Evolutionary conservation across 345 rosid species (phyloP).

Genomic region (Eutrema yunnanense): DNA sequence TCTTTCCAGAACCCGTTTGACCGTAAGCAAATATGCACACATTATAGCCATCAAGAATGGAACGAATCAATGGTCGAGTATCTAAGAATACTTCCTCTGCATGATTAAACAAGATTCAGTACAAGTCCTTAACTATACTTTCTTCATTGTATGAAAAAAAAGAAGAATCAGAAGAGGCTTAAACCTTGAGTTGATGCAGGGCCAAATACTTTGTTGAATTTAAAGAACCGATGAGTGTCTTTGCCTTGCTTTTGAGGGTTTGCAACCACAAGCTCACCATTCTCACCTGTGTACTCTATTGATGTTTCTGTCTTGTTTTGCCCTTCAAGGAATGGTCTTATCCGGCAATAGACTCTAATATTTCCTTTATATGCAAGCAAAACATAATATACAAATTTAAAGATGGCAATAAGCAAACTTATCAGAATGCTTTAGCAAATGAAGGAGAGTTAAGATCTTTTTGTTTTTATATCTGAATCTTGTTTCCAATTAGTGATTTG

Average conservation of each 20-base stretch:
- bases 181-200: constrained; percentile 75
- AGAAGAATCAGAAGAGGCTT: not conserved
- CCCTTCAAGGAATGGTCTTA: constrained; percentile 76
- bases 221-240: constrained; percentile 60
- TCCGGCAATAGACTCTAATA: constrained; percentile 84
- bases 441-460: no score
- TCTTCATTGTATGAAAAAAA: not conserved
- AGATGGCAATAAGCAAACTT: not conserved
- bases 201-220: constrained; percentile 79
- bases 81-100: constrained; percentile 79
- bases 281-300: constrained; percentile 67
- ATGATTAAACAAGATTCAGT: not conserved
- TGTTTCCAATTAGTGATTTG: no score
- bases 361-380: constrained; percentile 42
- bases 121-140: not conserved
- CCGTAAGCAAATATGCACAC: constrained; percentile 94
- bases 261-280: constrained; percentile 70
- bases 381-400: not conserved
- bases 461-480: no score
- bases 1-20: constrained; percentile 92
- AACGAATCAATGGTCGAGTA: constrained; percentile 73
- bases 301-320: constrained; percentile 59
- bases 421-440: not conserved
- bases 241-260: constrained; percentile 72
- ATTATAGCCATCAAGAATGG: constrained; percentile 83